These are phyloP conservation scores for Ceratobasidium sp. DNA, from an alignment of 1,284 basidiomycete genomes.

Conservation along the genomic window DNA sequence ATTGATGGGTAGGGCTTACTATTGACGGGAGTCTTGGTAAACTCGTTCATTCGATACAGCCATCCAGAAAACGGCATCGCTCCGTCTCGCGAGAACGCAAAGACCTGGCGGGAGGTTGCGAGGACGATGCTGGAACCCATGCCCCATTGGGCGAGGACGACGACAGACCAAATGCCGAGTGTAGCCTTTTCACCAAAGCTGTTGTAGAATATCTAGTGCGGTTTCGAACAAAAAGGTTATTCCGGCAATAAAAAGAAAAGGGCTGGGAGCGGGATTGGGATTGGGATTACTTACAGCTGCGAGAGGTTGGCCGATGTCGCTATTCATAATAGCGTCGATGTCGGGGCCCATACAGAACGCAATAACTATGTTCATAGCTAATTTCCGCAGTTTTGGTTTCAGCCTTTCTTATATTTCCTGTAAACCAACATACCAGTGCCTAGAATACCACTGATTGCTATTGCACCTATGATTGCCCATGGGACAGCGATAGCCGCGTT, in stretches of 20 bases:
- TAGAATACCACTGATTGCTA: slow-evolving; percentile 70
- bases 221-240: no score
- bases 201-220: slow-evolving; percentile 46
- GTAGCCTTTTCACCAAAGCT: slow-evolving; percentile 59
- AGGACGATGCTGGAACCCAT: slow-evolving; percentile 80
- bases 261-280: background rate
- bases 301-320: slow-evolving; percentile 79
- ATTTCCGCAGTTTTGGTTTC: background rate
- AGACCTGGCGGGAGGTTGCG: slow-evolving; percentile 69
- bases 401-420: background rate
- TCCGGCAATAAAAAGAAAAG: no score
- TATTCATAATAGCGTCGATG: slow-evolving; percentile 67
- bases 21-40: slow-evolving; percentile 75
- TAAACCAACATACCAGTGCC: slow-evolving; percentile 70
- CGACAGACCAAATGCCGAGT: slow-evolving; percentile 59
- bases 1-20: no score
- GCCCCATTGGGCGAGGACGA: slow-evolving; percentile 67
- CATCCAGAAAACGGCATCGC: slow-evolving; percentile 79
- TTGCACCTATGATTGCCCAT: slow-evolving; percentile 76
- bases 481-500: slow-evolving; percentile 81
- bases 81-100: slow-evolving; percentile 73
- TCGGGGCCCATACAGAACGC: slow-evolving; percentile 77
- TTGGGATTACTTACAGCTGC: slow-evolving; percentile 59
- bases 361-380: slow-evolving; percentile 71
- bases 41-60: slow-evolving; percentile 75